phyloP scores from a whole-genome alignment of 768 basidiomycete species.

The Podaxis sp. region DNA sequence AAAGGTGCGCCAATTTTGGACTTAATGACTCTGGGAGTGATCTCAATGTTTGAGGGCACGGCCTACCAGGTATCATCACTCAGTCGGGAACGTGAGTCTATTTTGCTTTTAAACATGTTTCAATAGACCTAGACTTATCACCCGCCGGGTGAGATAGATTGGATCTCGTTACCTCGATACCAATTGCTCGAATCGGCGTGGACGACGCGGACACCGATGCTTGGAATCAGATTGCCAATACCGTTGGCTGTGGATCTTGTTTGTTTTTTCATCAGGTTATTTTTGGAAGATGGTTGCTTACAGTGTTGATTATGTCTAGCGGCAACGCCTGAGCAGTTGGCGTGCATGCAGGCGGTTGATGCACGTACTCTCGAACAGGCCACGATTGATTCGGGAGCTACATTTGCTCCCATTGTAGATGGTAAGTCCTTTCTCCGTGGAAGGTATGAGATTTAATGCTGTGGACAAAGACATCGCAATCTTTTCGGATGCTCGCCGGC shows the following conservation, averaged over 20 bases:
- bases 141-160: slow-evolving; percentile 11
- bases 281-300: background rate
- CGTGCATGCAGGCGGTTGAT: slow-evolving; percentile 35
- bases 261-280: background rate
- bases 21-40: background rate
- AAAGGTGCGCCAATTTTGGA: slow-evolving; percentile 19
- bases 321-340: slow-evolving; percentile 26
- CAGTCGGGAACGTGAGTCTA: slow-evolving; percentile 32
- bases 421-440: slow-evolving; percentile 18
- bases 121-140: background rate
- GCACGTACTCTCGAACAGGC: slow-evolving; percentile 28
- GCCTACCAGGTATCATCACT: slow-evolving; percentile 25
- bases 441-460: background rate
- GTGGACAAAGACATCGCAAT: slow-evolving; percentile 26
- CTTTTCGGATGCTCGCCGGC: slow-evolving; percentile 25
- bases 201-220: slow-evolving; percentile 17
- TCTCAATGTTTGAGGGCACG: background rate
- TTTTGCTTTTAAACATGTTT: background rate
- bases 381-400: slow-evolving; percentile 23
- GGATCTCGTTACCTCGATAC: slow-evolving; percentile 1
- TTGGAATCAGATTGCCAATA: slow-evolving; percentile 29
- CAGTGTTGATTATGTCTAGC: background rate
- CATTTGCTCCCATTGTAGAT: slow-evolving; percentile 28
- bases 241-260: slow-evolving; percentile 34
- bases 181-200: background rate